Evolutionary conservation across 164 flowering plant genomes (phyloP).

Genomic region (Vitis amurensis): DNA sequence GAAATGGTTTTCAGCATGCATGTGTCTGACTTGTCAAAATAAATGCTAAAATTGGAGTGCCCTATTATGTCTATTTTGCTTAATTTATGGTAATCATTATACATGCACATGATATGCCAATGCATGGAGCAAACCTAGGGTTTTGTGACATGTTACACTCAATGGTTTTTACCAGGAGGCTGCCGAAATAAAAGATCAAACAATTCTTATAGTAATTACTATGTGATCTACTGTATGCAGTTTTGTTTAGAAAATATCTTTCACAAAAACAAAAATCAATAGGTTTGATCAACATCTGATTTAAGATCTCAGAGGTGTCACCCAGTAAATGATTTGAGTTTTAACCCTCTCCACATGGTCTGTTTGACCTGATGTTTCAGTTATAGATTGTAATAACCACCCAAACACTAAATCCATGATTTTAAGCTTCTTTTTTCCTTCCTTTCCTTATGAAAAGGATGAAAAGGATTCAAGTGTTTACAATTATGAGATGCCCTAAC

Average conservation of each 20-base stretch:
- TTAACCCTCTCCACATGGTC: background rate
- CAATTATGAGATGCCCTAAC: conserved; percentile 10
- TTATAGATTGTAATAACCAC: background rate
- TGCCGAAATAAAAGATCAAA: background rate
- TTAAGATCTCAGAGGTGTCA: background rate
- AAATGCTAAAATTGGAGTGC: background rate
- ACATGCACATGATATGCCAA: background rate
- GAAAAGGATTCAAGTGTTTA: background rate
- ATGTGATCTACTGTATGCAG: background rate
- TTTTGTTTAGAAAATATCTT: background rate
- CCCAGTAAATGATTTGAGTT: conserved; percentile 1
- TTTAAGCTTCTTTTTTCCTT: background rate
- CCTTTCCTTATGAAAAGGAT: background rate
- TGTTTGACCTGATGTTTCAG: background rate
- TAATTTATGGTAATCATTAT: background rate
- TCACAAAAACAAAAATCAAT: background rate
- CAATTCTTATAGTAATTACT: background rate
- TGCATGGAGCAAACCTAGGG: conserved; percentile 1
- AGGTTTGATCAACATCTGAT: background rate
- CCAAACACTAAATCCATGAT: background rate
- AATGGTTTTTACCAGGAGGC: background rate
- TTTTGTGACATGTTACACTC: background rate
- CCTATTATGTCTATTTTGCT: background rate
- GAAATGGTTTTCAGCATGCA: background rate
- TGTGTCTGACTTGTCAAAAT: background rate